A percentile compares a stretch with the other conserved stretches of the same genome.
These are phyloP conservation scores for Aurantiochytrium sp. DNA, from an alignment of 108 stramenopile species.

Conservation along the genomic window DNA sequence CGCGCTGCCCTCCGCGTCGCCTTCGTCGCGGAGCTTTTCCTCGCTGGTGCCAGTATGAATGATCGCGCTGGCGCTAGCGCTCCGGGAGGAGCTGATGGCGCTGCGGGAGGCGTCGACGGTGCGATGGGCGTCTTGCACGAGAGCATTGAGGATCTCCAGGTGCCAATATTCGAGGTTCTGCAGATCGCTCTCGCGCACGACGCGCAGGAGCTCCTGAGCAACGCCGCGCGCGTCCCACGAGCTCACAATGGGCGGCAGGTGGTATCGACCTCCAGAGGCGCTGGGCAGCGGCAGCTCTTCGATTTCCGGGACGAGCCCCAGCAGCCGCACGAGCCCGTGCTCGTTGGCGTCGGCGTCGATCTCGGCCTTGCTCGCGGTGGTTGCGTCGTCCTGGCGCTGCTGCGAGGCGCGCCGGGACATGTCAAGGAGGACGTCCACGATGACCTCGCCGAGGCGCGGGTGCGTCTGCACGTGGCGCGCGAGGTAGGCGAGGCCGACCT, in stretches of 20 bases:
- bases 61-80: too few relatives aligned
- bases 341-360: not conserved
- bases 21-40: too few relatives aligned
- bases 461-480: not conserved
- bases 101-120: not conserved
- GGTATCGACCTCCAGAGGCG: not conserved
- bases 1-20: too few relatives aligned
- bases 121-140: not conserved
- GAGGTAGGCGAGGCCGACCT: conserved; percentile 10
- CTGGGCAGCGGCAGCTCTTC: not conserved
- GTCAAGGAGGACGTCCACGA: not conserved
- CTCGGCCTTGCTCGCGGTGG: too few relatives aligned
- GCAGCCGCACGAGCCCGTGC: not conserved
- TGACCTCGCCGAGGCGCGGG: not conserved
- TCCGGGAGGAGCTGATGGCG: not conserved
- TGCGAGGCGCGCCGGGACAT: not conserved
- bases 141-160: conserved; percentile 4
- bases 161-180: not conserved
- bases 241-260: not conserved
- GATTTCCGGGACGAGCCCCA: not conserved
- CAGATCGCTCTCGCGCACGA: not conserved
- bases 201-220: not conserved
- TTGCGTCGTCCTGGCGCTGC: too few relatives aligned
- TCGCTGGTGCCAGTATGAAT: too few relatives aligned
- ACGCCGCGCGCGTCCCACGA: not conserved